Conservation (phyloP, 2,329 filamentous ascomycete species). For the Calonectria leucothoes region DNA sequence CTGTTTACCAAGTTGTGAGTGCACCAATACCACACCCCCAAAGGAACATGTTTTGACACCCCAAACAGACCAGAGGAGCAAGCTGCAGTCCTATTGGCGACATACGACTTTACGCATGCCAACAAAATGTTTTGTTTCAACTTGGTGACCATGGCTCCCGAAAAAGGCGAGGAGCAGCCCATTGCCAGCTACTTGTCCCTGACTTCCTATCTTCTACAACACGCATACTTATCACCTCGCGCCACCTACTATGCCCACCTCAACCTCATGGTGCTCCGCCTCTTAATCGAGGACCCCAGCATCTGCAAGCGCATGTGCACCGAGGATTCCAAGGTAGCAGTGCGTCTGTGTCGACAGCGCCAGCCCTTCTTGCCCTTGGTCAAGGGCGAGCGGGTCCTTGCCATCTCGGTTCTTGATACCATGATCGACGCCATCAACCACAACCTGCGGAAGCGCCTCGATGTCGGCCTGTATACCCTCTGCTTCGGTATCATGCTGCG, state of each 20-base stretch:
- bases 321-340: slow-evolving; percentile 77
- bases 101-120: slow-evolving; percentile 93
- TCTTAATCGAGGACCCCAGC: slow-evolving; percentile 86
- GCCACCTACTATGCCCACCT: slow-evolving; percentile 86
- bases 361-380: slow-evolving; percentile 85
- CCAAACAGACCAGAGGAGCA: slow-evolving; percentile 77
- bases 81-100: slow-evolving; percentile 82
- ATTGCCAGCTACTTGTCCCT: slow-evolving; percentile 87
- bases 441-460: slow-evolving; percentile 87
- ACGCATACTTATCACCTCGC: slow-evolving; percentile 86
- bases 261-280: slow-evolving; percentile 85
- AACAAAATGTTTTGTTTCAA: slow-evolving; percentile 96
- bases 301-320: slow-evolving; percentile 88
- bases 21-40: neutral
- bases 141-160: slow-evolving; percentile 72
- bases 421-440: slow-evolving; percentile 94
- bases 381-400: slow-evolving; percentile 77
- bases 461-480: slow-evolving; percentile 86
- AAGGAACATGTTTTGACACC: slow-evolving; percentile 9
- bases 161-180: slow-evolving; percentile 76
- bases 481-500: slow-evolving; percentile 85
- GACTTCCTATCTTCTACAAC: slow-evolving; percentile 92
- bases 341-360: slow-evolving; percentile 90
- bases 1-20: slow-evolving; percentile 84
- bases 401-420: slow-evolving; percentile 83